These are phyloP conservation scores for Musa acuminata DNA, from an alignment of 176 grass and related monocot species.

Conservation along the genomic window DNA sequence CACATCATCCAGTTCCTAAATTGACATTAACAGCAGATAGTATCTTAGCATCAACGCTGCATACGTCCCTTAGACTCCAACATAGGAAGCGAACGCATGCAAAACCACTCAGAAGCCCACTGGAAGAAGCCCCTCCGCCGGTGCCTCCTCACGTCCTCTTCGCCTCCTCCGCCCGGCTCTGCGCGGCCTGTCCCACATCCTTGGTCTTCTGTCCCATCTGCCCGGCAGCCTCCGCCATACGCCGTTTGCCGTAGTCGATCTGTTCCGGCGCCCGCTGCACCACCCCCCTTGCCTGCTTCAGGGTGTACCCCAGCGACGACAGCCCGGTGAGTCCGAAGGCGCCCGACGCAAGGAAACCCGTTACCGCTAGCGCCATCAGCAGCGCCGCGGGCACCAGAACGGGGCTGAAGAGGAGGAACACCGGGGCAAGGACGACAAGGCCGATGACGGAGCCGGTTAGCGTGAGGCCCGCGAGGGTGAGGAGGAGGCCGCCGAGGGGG, in stretches of 20 bases:
- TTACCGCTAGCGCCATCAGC: slow-evolving; percentile 53
- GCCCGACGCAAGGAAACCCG: slow-evolving; percentile 63
- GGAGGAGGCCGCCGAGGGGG: slow-evolving; percentile 61
- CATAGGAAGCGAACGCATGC: no score
- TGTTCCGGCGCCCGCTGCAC: slow-evolving; percentile 61
- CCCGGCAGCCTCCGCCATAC: slow-evolving; percentile 58
- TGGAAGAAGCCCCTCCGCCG: no score
- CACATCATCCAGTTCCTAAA: no score
- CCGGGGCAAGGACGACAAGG: slow-evolving; percentile 41
- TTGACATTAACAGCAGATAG: no score
- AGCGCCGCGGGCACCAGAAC: slow-evolving; percentile 62
- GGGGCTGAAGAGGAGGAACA: slow-evolving; percentile 82
- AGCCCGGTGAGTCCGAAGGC: slow-evolving; percentile 61
- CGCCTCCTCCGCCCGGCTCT: background rate
- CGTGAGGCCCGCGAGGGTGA: slow-evolving; percentile 49
- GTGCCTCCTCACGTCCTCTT: background rate
- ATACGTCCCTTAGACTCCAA: no score
- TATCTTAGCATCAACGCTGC: no score
- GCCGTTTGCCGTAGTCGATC: slow-evolving; percentile 43
- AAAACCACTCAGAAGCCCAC: no score
- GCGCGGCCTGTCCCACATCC: slow-evolving; percentile 26
- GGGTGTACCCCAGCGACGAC: slow-evolving; percentile 40
- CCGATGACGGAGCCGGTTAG: slow-evolving; percentile 56
- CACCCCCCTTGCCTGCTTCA: slow-evolving; percentile 36
- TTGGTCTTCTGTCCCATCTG: slow-evolving; percentile 45